Conservation (phyloP, 345 rosid genomes). For the Jatropha curcas region DNA sequence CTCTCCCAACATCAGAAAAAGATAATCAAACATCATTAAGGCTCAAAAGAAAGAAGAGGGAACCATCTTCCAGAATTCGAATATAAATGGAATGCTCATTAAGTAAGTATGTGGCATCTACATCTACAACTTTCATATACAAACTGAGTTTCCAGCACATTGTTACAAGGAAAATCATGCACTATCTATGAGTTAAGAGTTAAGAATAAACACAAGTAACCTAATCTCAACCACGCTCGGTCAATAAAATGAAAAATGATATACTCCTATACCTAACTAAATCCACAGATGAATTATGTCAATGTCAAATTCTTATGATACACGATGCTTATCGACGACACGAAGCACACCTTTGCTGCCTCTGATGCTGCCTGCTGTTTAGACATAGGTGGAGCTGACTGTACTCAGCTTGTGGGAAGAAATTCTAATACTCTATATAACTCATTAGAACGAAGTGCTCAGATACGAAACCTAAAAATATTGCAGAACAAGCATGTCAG, state of each 20-base stretch:
- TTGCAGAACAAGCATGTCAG: neutral
- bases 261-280: neutral
- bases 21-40: neutral
- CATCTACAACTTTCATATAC: neutral
- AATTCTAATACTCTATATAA: neutral
- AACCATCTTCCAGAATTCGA: neutral
- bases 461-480: neutral
- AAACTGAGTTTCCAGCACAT: neutral
- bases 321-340: neutral
- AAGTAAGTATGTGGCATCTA: neutral
- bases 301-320: neutral
- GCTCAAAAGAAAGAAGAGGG: neutral
- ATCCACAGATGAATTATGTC: neutral
- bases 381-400: neutral
- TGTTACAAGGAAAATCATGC: neutral
- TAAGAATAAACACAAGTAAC: conserved; percentile 3
- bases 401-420: neutral
- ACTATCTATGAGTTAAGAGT: conserved; percentile 1
- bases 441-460: conserved; percentile 2
- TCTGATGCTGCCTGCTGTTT: neutral
- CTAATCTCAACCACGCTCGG: neutral
- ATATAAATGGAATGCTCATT: neutral
- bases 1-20: too few relatives aligned
- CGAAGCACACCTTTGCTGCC: neutral
- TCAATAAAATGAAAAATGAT: neutral